Evolutionary conservation across 2,329 filamentous ascomycete genomes (phyloP).

Genomic region (Grosmannia clavigera): DNA sequence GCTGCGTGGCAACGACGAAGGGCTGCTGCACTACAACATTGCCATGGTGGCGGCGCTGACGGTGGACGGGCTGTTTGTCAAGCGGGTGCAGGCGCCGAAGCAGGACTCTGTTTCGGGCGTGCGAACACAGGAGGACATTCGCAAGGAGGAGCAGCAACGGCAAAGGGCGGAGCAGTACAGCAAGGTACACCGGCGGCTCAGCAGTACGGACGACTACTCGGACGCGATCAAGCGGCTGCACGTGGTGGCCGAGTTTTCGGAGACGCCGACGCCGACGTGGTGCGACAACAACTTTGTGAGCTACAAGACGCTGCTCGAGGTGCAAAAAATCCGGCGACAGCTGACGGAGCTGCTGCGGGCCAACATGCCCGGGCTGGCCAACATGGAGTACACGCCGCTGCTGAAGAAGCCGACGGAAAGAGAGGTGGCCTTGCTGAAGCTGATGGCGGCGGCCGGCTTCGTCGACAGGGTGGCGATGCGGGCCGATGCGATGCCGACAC

Average conservation of each 20-base stretch:
- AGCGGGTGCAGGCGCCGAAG: constrained; percentile 43
- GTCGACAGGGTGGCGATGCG: constrained; percentile 91
- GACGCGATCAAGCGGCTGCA: constrained; percentile 88
- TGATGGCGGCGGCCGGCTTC: constrained; percentile 85
- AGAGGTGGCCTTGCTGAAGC: constrained; percentile 69
- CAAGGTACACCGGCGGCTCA: constrained; percentile 65
- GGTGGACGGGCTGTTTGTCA: constrained; percentile 76
- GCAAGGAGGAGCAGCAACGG: constrained; percentile 58
- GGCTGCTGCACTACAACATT: constrained; percentile 75
- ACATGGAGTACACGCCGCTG: constrained; percentile 40
- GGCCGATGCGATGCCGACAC: constrained; percentile 58
- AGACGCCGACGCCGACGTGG: constrained; percentile 59
- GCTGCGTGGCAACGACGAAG: constrained; percentile 69
- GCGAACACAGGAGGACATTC: constrained; percentile 54
- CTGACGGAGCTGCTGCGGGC: constrained; percentile 68
- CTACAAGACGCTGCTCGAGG: constrained; percentile 76
- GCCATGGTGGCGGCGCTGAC: constrained; percentile 81
- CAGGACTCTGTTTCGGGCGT: constrained; percentile 21
- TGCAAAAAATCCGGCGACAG: constrained; percentile 69
- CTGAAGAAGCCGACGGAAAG: constrained; percentile 49
- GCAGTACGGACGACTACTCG: constrained; percentile 66
- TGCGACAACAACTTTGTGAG: constrained; percentile 77
- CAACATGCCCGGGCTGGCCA: constrained; percentile 56
- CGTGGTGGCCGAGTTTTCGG: constrained; percentile 76
- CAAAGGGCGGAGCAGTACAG: constrained; percentile 50